Evolutionary conservation across 768 basidiomycete genomes (phyloP).

Genomic region (Hypholoma fasciculare): DNA sequence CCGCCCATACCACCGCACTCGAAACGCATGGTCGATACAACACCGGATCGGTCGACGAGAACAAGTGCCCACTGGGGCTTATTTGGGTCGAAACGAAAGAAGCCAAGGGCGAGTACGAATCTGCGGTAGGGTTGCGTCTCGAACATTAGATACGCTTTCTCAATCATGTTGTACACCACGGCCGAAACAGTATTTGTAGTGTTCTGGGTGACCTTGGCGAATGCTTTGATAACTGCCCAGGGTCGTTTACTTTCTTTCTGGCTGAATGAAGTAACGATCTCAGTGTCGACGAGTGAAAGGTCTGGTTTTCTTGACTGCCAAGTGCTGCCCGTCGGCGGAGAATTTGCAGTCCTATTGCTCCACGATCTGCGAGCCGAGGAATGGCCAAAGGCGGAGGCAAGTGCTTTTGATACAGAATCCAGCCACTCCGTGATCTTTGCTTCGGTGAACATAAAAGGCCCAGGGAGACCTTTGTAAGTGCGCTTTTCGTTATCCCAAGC

Average conservation of each 20-base stretch:
- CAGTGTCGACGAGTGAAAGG: background rate
- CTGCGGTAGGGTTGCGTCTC: background rate
- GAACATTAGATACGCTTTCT: background rate
- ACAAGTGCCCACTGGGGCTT: background rate
- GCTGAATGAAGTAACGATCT: background rate
- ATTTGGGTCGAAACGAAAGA: too few species aligned
- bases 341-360: background rate
- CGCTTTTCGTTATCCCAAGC: too few species aligned
- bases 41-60: background rate
- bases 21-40: background rate
- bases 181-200: background rate
- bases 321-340: background rate
- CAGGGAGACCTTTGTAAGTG: too few species aligned
- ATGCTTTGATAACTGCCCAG: background rate
- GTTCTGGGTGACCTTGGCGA: background rate
- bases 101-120: background rate
- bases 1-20: background rate
- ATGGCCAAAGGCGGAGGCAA: too few species aligned
- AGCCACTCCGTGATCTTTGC: too few species aligned
- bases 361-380: background rate
- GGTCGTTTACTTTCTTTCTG: background rate
- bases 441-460: too few species aligned
- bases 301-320: background rate
- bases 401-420: too few species aligned
- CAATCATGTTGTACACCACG: background rate